Percentiles rank a stretch among this genome's conserved stretches.
Conservation (phyloP, 202 grass and related monocot genomes). For the Saccharum hybrid region DNA sequence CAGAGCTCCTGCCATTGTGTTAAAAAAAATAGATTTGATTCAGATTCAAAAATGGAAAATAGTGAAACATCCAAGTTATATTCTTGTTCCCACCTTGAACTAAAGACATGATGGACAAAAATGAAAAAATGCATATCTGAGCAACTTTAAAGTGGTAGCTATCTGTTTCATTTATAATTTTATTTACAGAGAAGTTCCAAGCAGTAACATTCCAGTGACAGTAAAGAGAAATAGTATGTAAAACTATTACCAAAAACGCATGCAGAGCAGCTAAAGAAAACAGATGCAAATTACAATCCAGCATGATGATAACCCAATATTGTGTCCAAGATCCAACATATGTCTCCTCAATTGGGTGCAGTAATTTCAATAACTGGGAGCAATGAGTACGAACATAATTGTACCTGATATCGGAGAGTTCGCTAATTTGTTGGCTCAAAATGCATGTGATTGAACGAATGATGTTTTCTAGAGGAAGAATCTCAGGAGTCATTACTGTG, state of each 20-base stretch:
- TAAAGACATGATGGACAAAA: background rate
- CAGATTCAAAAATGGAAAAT: background rate
- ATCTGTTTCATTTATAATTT: too few species aligned
- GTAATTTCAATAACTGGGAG: conserved; percentile 34
- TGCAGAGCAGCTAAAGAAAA: conserved; percentile 16
- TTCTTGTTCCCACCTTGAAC: background rate
- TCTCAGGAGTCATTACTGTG: conserved; percentile 67
- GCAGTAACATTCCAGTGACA: background rate
- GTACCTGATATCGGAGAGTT: conserved; percentile 62
- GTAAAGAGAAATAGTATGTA: conserved; percentile 17
- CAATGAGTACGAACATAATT: conserved; percentile 14
- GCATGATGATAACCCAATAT: conserved; percentile 5
- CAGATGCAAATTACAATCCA: conserved; percentile 21
- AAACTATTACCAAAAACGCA: conserved; percentile 9
- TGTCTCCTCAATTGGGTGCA: background rate
- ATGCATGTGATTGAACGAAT: conserved; percentile 77
- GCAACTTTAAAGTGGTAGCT: background rate
- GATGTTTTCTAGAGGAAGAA: conserved; percentile 74
- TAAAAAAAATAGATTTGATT: background rate
- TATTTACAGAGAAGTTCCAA: conserved; percentile 9
- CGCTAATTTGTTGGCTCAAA: conserved; percentile 56
- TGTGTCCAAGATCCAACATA: conserved; percentile 19
- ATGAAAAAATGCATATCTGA: conserved; percentile 6
- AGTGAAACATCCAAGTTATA: background rate
- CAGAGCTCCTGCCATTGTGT: too few species aligned